phyloP scores from a whole-genome alignment of 2,329 filamentous ascomycete genomes.

The Endoconidiophora polonica region DNA sequence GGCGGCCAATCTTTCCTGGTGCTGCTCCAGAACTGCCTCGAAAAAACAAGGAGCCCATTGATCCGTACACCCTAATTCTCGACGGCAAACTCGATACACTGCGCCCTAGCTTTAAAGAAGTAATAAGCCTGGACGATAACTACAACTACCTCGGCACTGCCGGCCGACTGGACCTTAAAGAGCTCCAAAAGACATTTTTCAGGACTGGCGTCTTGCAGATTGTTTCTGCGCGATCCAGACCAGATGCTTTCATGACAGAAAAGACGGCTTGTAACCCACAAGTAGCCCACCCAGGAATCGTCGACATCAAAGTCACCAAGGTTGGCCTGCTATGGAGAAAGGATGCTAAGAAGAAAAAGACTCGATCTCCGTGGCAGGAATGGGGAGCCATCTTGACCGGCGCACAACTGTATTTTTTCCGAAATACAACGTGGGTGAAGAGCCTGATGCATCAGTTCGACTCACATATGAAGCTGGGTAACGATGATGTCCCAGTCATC shows the following conservation, averaged over 20 bases:
- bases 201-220: conserved; percentile 88
- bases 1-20: conserved; percentile 51
- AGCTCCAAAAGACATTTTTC: conserved; percentile 77
- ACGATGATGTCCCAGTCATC: conserved; percentile 59
- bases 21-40: conserved; percentile 32
- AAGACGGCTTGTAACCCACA: conserved; percentile 70
- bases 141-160: conserved; percentile 75
- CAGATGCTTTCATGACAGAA: conserved; percentile 87
- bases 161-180: conserved; percentile 58
- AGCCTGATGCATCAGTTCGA: conserved; percentile 80
- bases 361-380: conserved; percentile 92
- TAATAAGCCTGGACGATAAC: conserved; percentile 79
- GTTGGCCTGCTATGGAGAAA: conserved; percentile 92
- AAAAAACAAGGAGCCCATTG: conserved; percentile 65
- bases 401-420: conserved; percentile 94
- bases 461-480: conserved; percentile 58
- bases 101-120: conserved; percentile 75
- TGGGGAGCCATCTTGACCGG: conserved; percentile 94
- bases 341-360: conserved; percentile 82
- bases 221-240: conserved; percentile 79
- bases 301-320: conserved; percentile 95
- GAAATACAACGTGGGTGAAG: conserved; percentile 85
- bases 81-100: conserved; percentile 73
- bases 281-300: conserved; percentile 77
- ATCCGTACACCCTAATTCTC: conserved; percentile 87